These are phyloP conservation scores for Penicillium occitanis DNA, from an alignment of 2,329 filamentous ascomycete species.

Conservation along the genomic window DNA sequence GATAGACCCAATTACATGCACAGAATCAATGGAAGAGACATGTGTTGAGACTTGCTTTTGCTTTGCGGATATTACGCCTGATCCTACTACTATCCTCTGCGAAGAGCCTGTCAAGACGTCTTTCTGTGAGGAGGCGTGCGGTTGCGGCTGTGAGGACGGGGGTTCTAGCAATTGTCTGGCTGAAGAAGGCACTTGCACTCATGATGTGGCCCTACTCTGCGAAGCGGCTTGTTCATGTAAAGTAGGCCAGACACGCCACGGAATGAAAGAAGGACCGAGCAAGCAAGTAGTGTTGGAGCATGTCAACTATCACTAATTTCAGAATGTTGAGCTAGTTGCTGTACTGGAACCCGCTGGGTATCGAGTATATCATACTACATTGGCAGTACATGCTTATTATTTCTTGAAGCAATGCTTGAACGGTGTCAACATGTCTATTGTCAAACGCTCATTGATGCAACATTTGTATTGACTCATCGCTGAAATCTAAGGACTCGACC, in stretches of 20 bases:
- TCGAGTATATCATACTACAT: background rate
- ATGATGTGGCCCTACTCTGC: background rate
- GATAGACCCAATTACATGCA: background rate
- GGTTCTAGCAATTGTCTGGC: background rate
- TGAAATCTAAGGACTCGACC: slow-evolving; percentile 36
- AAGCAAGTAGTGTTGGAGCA: background rate
- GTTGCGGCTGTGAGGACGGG: background rate
- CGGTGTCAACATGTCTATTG: background rate
- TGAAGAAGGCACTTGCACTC: background rate
- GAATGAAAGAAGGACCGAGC: background rate
- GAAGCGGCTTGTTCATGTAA: background rate
- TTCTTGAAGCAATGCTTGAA: background rate
- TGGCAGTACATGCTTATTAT: background rate
- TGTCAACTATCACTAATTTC: background rate
- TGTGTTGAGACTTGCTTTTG: background rate
- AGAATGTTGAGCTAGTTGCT: background rate
- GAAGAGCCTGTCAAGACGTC: background rate
- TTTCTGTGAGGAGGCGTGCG: background rate
- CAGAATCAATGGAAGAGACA: background rate
- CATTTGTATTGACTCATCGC: slow-evolving; percentile 22
- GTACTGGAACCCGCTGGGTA: too few species aligned
- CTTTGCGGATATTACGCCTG: background rate
- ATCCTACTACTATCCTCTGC: background rate
- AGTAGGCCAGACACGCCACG: background rate
- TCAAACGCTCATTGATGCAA: background rate